Evolutionary conservation across 129 eudicot species (phyloP).

Genomic region (Heracleum sosnowskyi): DNA sequence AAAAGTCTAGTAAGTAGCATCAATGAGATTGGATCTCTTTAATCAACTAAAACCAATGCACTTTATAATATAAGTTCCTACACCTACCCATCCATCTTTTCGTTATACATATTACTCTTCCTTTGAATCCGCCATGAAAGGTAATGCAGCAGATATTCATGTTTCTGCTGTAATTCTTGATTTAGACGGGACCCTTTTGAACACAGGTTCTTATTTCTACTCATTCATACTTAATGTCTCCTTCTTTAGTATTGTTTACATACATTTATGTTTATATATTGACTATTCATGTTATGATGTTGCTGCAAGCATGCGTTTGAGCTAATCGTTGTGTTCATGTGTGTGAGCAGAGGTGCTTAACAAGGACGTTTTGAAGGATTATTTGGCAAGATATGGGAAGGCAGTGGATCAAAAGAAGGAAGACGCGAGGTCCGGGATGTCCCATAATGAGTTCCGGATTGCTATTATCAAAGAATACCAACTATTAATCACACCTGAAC

Average conservation of each 20-base stretch:
- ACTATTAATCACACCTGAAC: conserved; percentile 65
- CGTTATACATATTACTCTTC: not conserved
- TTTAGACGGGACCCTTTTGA: conserved; percentile 31
- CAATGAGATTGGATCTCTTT: not conserved
- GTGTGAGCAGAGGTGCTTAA: conserved; percentile 41
- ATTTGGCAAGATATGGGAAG: conserved; percentile 60
- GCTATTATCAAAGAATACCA: conserved; percentile 58
- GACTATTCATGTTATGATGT: no score
- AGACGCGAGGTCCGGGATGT: conserved; percentile 52
- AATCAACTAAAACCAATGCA: not conserved
- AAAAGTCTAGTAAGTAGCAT: not conserved
- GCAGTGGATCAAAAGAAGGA: conserved; percentile 61
- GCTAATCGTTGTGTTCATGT: not conserved
- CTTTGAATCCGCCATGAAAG: not conserved
- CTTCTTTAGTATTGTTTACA: not conserved
- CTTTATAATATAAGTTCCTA: no score
- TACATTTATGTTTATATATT: no score
- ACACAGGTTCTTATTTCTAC: conserved; percentile 19
- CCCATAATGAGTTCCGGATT: conserved; percentile 35
- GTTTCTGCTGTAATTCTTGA: conserved; percentile 28
- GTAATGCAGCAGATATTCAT: not conserved
- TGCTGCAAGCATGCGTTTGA: no score
- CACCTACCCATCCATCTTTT: not conserved
- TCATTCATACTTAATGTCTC: not conserved
- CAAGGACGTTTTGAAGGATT: conserved; percentile 44